Evolutionary conservation across 345 rosid species (phyloP).

Genomic region (Sisymbrium irio): DNA sequence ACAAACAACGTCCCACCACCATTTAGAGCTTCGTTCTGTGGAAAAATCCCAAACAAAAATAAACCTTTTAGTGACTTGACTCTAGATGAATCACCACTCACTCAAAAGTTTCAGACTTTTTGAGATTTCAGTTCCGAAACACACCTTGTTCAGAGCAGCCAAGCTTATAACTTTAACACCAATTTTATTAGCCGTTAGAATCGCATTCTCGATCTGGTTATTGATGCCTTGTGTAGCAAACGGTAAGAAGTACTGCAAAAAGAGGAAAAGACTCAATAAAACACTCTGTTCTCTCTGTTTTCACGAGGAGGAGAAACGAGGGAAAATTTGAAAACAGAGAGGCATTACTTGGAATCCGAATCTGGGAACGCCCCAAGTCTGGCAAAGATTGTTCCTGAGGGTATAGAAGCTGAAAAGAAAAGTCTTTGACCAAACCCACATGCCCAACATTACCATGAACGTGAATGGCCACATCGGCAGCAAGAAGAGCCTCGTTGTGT

Average conservation of each 20-base stretch:
- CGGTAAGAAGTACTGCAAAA: constrained; percentile 88
- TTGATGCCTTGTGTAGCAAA: constrained; percentile 86
- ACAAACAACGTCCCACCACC: constrained; percentile 96
- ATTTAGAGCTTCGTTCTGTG: constrained; percentile 87
- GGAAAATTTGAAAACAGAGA: neutral
- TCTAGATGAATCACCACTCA: neutral
- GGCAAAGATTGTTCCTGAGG: constrained; percentile 64
- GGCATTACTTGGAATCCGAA: constrained; percentile 74
- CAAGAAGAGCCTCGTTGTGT: constrained; percentile 39
- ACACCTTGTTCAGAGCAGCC: constrained; percentile 63
- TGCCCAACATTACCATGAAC: constrained; percentile 44
- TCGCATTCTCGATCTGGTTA: constrained; percentile 74
- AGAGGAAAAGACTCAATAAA: neutral
- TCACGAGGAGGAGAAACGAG: neutral
- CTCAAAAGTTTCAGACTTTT: neutral
- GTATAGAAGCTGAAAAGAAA: constrained; percentile 57
- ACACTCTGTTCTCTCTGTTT: constrained; percentile 21
- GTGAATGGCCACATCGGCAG: constrained; percentile 48
- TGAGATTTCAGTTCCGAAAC: neutral
- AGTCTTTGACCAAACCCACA: constrained; percentile 83
- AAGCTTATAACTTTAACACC: constrained; percentile 96
- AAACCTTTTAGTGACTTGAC: constrained; percentile 3
- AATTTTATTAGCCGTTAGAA: constrained; percentile 66
- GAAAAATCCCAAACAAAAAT: neutral
- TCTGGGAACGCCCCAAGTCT: constrained; percentile 87